Evolutionary conservation across 2,329 filamentous ascomycete genomes (phyloP), one percentile per base, ranked within the genome.

Genomic region (Coniella lustricola): DNA sequence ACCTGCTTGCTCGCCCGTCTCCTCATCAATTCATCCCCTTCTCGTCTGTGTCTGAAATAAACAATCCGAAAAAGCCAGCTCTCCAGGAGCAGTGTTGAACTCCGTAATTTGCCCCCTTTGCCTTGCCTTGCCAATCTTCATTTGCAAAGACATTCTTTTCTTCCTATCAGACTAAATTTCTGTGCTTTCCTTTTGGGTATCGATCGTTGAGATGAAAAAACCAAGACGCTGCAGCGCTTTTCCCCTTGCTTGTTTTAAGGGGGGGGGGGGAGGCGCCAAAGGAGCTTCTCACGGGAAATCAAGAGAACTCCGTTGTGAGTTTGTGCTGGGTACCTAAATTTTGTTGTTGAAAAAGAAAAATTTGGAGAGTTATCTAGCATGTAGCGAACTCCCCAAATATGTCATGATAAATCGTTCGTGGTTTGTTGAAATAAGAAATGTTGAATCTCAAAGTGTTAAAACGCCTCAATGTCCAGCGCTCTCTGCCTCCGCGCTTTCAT

Each of bases 381-480:
- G n/a, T n/a, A n/a, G n/a, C n/a, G n/a, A n/a, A n/a, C 20, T 33
- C 13, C 18, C 5, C 29, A 25, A n/a, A 8, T 44, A 36, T 44
- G 42, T 32, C 33, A 35, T 29, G 20, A 22, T 35, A 9, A n/a
- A 4, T 22, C 16, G 25, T 29, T 20, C 37, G 18, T 39, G 4
- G 13, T 61, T 62, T 63, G 60, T 64, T 64, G 62, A 62, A 63
- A 59, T 55, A 35, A 35, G 44, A 35, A 51, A 52, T 52, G 50
- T 52, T 52, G 50, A 49, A 49, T 43, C 44, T 48, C 54, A 45
- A 51, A 54, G 50, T 12, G 22, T 12, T 40, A 49, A 48, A 49
- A 53, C 54, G 49, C 53, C 51, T 46, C 54, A 29, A 10, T 29
- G 5, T 10, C 25, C 25, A 5, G 10, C n/a, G n/a, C n/a, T 29